phyloP scores from a whole-genome alignment of 1,284 basidiomycete genomes.

The Sporisorium reilianum region DNA sequence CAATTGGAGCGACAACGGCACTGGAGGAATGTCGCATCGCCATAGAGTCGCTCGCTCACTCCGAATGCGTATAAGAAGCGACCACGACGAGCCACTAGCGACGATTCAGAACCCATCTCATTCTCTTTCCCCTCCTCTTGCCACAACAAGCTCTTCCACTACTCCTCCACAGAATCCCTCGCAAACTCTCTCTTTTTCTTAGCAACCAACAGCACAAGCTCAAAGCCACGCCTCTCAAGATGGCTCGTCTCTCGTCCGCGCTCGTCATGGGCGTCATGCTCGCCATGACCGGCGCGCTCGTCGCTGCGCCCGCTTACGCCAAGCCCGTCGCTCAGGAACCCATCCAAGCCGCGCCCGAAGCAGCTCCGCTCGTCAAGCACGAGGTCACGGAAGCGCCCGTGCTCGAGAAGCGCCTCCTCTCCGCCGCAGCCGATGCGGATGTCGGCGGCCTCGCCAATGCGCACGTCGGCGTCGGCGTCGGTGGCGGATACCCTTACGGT shows the following conservation, averaged over 20 bases:
- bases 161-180: background rate
- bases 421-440: slow-evolving; percentile 5
- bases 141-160: background rate
- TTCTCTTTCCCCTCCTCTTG: slow-evolving; percentile 4
- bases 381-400: slow-evolving; percentile 8
- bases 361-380: slow-evolving; percentile 1
- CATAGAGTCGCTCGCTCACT: background rate
- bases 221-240: slow-evolving; percentile 9
- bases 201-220: background rate
- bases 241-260: slow-evolving; percentile 31
- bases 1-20: background rate
- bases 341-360: slow-evolving; percentile 4
- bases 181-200: background rate
- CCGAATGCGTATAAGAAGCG: slow-evolving; percentile 34
- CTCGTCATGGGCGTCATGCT: slow-evolving; percentile 30
- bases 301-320: slow-evolving; percentile 11
- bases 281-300: slow-evolving; percentile 23
- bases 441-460: background rate
- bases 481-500: slow-evolving; percentile 1
- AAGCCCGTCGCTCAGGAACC: background rate
- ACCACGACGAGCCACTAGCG: background rate
- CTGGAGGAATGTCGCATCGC: too few relatives aligned
- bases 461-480: background rate
- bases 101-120: slow-evolving; percentile 4
- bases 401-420: slow-evolving; percentile 8